Conservation (phyloP, 2,329 filamentous ascomycete genomes). For the Cladosporium sp. region DNA sequence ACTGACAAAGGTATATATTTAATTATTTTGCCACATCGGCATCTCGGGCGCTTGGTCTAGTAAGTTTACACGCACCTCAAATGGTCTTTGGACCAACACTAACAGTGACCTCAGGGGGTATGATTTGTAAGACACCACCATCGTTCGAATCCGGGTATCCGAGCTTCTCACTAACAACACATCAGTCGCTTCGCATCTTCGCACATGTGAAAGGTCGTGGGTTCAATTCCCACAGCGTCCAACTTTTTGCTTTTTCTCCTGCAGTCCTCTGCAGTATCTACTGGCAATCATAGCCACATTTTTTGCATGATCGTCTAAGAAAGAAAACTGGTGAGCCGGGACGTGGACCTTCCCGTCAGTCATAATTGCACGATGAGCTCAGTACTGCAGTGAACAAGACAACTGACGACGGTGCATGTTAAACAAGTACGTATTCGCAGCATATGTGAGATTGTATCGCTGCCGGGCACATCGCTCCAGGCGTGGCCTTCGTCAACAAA, state of each 20-base stretch:
- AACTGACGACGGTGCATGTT: no score
- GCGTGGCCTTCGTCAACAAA: no score
- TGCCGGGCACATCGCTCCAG: no score
- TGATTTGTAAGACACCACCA: constrained; percentile 4
- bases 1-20: not conserved
- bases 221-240: constrained; percentile 11
- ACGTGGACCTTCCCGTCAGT: no score
- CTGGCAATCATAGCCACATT: no score
- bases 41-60: constrained; percentile 2
- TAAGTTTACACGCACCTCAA: not conserved
- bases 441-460: not conserved
- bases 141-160: not conserved
- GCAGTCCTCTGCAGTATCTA: not conserved
- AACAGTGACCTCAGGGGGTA: constrained; percentile 4
- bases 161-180: not conserved
- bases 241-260: not conserved
- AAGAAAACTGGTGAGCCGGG: no score
- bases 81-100: not conserved
- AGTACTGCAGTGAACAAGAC: no score
- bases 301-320: no score
- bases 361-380: no score
- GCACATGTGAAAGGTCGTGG: constrained; percentile 8
- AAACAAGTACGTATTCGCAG: not conserved
- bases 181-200: constrained; percentile 8
- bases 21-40: not conserved